Percentiles rank a stretch among this genome's conserved stretches.
phyloP scores from a whole-genome alignment of 345 rosid species.

The Gossypium rotundifolium region DNA sequence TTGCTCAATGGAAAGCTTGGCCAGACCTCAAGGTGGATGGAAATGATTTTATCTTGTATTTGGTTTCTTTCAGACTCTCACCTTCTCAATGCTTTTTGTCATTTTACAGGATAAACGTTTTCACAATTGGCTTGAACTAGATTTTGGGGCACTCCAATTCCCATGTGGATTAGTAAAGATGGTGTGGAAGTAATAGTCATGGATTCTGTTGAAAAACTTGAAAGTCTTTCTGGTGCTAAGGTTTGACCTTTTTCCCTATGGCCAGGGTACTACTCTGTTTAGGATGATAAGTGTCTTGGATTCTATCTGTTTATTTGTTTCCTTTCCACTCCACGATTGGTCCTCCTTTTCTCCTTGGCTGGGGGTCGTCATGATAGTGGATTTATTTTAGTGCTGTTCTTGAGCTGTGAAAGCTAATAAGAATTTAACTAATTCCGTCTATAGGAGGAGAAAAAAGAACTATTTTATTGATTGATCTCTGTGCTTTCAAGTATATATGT shows the following conservation, averaged over 20 bases:
- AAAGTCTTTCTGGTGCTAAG: constrained; percentile 86
- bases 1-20: not conserved
- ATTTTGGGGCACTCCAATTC: constrained; percentile 99
- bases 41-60: not conserved
- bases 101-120: constrained; percentile 49
- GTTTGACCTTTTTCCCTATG: constrained; percentile 29
- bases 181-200: constrained; percentile 67
- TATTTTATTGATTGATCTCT: not conserved
- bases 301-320: not conserved
- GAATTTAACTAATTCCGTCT: not conserved
- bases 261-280: not conserved
- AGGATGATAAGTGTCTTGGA: not conserved
- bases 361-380: not conserved
- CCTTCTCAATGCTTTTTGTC: not conserved
- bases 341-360: not conserved
- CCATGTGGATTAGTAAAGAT: constrained; percentile 88
- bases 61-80: not conserved
- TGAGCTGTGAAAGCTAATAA: not conserved
- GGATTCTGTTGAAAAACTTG: constrained; percentile 81
- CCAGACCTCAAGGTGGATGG: not conserved
- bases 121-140: constrained; percentile 99
- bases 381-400: not conserved
- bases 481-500: not conserved
- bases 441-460: not conserved
- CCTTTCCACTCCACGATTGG: not conserved